Evolutionary conservation across 208 protist genomes (phyloP), one percentile per base, ranked within the genome.

Genomic region (Porcisia deanei): DNA sequence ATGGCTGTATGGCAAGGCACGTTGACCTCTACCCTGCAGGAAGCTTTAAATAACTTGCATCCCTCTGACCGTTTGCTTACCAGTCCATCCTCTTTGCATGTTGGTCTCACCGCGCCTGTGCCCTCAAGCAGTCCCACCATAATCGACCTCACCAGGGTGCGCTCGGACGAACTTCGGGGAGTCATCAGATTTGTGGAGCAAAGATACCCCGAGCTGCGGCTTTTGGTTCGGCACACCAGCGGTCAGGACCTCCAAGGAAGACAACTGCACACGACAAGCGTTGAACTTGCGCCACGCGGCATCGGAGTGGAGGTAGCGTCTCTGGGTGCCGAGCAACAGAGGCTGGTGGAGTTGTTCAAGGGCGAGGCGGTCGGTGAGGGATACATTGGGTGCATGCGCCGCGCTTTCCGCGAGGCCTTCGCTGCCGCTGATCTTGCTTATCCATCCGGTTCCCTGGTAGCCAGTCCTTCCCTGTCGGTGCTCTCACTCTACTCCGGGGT

Each of bases 361-460:
- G 93, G 93, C 5, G 87, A 94, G 60, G 67, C 86, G 6, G 85
- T 90, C 47, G 89, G 77, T 1, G 63, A 76, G 34, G 68, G 78
- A 10, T 86, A 80, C 77, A 43, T 71, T 47, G 45, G 66, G 0
- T 72, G 68, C 4, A 54, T 90, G 41, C 55, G 73, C 6, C 80
- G 87, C 7, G 88, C 91, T 10, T 68, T 95, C 45, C 74, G 71
- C 12, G 82, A 89, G 8, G 91, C 88, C 20, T 95, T 88, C 80
- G 43, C 63, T 16, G 80, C 84, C 10, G 57, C 80, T 9, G 45
- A 55, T 30, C 30, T 82, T 18, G 14, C 47, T 34, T 85, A 68
- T 53, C 67, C 66, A 3, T 55, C 41, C 3, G 5, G 41, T 12
- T 34, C 60, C 3, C 9, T 18, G 14, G 43, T 5, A 6, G 30